Evolutionary conservation across 257 asterid species (phyloP), one percentile per base, ranked within the genome.

Genomic region (Jasminum sambac): DNA sequence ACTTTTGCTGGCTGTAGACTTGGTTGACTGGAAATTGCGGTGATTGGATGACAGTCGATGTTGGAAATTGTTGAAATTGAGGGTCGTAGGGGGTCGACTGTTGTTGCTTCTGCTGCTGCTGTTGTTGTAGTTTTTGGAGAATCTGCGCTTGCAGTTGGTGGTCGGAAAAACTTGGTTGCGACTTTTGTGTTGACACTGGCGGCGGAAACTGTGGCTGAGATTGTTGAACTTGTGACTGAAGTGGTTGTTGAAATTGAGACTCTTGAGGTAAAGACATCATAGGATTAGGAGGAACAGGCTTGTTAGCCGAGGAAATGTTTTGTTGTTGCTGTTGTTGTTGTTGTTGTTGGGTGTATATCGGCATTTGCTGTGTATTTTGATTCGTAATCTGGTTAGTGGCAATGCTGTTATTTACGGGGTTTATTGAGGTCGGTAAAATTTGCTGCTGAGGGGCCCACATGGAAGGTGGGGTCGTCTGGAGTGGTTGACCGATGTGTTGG

Each of bases 71-170:
- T 43, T 74, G 79, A 57, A 83, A 72, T 59, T 81, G 95, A 48
- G 84, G 88, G 79, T 71, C 79, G 79, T 88, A 92, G 64, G 71
- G 89, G 65, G 63, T 58, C 55, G 76, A 41, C 74, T 80, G 90
- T 64, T 87, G 94, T 67, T 88, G 88, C 42, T 75, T 88, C 11
- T 78, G 86, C 7, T 83, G 81, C n/a, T 72, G 78, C 2, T 81
- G 87, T 25, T 91, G 96, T 60, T 90, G 97, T 74, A 82, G 77
- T 74, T 91, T 86, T 73, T 89, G 97, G 59, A 93, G 90, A 74
- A 84, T 77, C 81, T 90, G 97, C 69, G 88, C 50, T 73, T 92
- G 98, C 72, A 88, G 72, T 66, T 92, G 96, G 74, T 89, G 96
- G 64, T 89, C 96, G 0, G 88, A 57, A 61, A 89, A 77, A 77